Evolutionary conservation across 2,329 filamentous ascomycete species (phyloP).

Genomic region (Penicillium polonicum): DNA sequence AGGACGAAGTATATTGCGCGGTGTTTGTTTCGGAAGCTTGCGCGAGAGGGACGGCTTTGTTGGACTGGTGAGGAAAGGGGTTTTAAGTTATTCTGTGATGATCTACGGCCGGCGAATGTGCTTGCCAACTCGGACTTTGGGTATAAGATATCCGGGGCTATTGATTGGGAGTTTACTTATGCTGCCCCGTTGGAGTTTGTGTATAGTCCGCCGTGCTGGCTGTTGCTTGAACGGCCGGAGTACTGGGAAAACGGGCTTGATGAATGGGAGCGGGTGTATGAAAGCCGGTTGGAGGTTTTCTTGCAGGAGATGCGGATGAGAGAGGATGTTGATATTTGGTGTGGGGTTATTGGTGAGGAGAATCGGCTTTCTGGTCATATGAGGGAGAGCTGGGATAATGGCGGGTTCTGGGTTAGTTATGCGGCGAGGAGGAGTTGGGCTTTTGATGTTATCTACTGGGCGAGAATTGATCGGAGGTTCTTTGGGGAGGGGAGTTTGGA

Average conservation of each 20-base stretch:
- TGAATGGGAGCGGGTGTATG: too few species aligned
- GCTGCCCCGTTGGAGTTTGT: conserved; percentile 18
- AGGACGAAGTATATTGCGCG: conserved; percentile 21
- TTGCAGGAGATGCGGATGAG: too few species aligned
- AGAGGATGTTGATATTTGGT: too few species aligned
- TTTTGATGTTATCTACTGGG: too few species aligned
- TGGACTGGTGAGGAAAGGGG: conserved; percentile 21
- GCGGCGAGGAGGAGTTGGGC: too few species aligned
- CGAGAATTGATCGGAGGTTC: too few species aligned
- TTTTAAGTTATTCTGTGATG: conserved; percentile 24
- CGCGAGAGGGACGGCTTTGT: conserved; percentile 7
- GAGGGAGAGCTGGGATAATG: too few species aligned
- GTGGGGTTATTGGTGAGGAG: too few species aligned
- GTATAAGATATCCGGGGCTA: background rate
- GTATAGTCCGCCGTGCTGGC: conserved; percentile 24
- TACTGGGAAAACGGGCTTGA: conserved; percentile 11
- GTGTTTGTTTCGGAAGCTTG: conserved; percentile 20
- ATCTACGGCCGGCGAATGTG: conserved; percentile 19
- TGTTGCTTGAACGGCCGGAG: conserved; percentile 25
- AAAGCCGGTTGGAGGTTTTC: too few species aligned
- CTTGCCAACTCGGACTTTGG: conserved; percentile 5
- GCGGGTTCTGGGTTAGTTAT: too few species aligned
- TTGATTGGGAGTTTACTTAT: background rate
- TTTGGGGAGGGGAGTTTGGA: too few species aligned
- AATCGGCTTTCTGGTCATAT: too few species aligned